Evolutionary conservation across 2,329 filamentous ascomycete species (phyloP).

Genomic region (Thyridium curvatum): DNA sequence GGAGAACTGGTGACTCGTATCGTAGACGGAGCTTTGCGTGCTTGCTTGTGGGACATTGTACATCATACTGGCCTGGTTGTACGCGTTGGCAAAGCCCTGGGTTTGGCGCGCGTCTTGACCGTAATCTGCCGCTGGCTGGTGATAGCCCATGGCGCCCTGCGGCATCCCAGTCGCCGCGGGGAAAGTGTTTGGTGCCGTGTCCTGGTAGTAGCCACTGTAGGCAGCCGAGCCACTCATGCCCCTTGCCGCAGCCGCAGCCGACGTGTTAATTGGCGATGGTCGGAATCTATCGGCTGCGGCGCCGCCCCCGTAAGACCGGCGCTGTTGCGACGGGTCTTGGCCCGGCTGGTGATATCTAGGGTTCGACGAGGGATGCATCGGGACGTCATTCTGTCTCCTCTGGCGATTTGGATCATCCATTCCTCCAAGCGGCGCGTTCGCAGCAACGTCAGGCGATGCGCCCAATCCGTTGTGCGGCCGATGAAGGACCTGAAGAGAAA

Average conservation of each 20-base stretch:
- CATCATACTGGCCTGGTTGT: slow-evolving; percentile 61
- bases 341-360: slow-evolving; percentile 40
- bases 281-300: slow-evolving; percentile 31
- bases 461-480: slow-evolving; percentile 58
- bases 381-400: slow-evolving; percentile 69
- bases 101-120: slow-evolving; percentile 52
- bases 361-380: slow-evolving; percentile 54
- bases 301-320: slow-evolving; percentile 26
- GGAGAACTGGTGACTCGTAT: slow-evolving; percentile 68
- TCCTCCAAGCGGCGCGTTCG: slow-evolving; percentile 47
- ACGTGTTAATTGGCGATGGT: slow-evolving; percentile 41
- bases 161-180: slow-evolving; percentile 50
- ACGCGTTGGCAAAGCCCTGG: slow-evolving; percentile 47
- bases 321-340: slow-evolving; percentile 42
- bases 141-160: slow-evolving; percentile 43
- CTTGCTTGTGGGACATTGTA: slow-evolving; percentile 68
- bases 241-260: slow-evolving; percentile 32
- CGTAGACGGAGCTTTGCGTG: slow-evolving; percentile 62
- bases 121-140: slow-evolving; percentile 55
- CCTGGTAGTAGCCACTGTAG: slow-evolving; percentile 55
- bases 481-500: slow-evolving; percentile 56
- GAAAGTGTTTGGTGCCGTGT: slow-evolving; percentile 41
- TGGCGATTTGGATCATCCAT: slow-evolving; percentile 76
- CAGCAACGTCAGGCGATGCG: slow-evolving; percentile 49
- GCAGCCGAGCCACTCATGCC: slow-evolving; percentile 50